Evolutionary conservation across 1,284 basidiomycete species (phyloP).

Genomic region (Irpex sp.): DNA sequence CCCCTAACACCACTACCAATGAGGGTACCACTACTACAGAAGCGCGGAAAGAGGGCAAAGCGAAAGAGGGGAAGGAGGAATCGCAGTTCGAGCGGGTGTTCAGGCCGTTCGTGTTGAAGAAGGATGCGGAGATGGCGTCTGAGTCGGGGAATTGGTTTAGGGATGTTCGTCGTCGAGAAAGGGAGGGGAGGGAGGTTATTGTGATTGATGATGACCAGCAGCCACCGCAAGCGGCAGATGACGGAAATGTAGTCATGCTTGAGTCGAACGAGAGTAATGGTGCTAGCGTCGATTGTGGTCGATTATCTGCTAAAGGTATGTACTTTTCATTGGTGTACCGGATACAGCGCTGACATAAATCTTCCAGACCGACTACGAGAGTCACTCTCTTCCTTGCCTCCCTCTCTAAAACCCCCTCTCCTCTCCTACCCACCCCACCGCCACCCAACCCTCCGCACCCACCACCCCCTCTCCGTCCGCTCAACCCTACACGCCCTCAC

Average conservation of each 20-base stretch:
- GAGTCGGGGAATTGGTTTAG: conserved; percentile 58
- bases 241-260: conserved; percentile 23
- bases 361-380: conserved; percentile 39
- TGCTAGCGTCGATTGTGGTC: too few relatives aligned
- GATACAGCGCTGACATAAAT: too few relatives aligned
- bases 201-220: conserved; percentile 43
- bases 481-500: conserved; percentile 58
- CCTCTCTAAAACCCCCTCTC: conserved; percentile 22
- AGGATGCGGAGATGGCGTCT: conserved; percentile 60
- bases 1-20: too few relatives aligned
- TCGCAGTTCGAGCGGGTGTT: conserved; percentile 74
- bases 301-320: conserved; percentile 30
- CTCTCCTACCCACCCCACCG: conserved; percentile 20
- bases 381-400: conserved; percentile 34
- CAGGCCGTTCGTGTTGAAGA: conserved; percentile 72
- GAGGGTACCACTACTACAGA: background rate
- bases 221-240: too few relatives aligned
- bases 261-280: conserved; percentile 5
- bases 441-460: conserved; percentile 27
- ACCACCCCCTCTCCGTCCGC: conserved; percentile 38
- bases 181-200: conserved; percentile 36
- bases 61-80: too few relatives aligned
- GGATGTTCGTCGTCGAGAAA: conserved; percentile 14
- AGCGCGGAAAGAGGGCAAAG: too few relatives aligned
- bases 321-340: background rate